Percentiles rank a stretch among this genome's conserved stretches.
phyloP scores from a whole-genome alignment of 2,329 filamentous ascomycete genomes.

The Beauveria sp. region DNA sequence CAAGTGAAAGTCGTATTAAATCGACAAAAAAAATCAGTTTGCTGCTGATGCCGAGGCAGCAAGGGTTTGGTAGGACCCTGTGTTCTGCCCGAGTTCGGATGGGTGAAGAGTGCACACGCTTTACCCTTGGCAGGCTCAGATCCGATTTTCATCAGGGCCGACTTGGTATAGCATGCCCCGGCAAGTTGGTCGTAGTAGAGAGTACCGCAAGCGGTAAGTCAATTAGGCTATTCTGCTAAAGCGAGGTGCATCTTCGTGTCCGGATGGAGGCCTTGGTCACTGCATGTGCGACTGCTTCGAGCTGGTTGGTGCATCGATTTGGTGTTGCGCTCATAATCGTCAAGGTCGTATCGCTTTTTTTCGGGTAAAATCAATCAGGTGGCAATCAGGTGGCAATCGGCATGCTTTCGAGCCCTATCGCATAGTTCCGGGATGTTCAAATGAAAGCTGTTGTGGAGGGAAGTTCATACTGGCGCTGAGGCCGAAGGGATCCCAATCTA shows the following conservation, averaged over 20 bases:
- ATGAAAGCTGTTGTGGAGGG: constrained; percentile 73
- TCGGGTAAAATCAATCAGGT: neutral
- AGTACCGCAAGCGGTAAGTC: neutral
- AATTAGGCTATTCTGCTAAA: constrained; percentile 13
- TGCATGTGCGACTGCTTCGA: neutral
- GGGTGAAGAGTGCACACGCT: neutral
- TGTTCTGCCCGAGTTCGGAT: neutral
- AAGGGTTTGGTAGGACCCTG: neutral
- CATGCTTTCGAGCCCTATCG: constrained; percentile 21
- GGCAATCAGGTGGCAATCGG: neutral
- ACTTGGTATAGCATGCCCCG: neutral
- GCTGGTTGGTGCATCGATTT: constrained; percentile 2
- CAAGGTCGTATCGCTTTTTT: constrained; percentile 2
- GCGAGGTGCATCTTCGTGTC: neutral
- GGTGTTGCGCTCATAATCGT: constrained; percentile 7
- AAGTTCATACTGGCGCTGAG: constrained; percentile 94
- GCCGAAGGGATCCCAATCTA: constrained; percentile 91
- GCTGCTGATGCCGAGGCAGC: neutral
- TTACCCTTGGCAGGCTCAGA: neutral
- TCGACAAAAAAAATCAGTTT: neutral
- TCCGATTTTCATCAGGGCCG: neutral
- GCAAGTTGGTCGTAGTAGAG: constrained; percentile 2
- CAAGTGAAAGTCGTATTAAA: constrained; percentile 4
- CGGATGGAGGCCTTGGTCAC: neutral
- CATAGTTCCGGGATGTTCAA: constrained; percentile 52